A percentile compares a stretch with the other conserved stretches of the same genome.
Evolutionary conservation across 2,329 filamentous ascomycete genomes (phyloP).

Genomic region (Clonostachys solani): DNA sequence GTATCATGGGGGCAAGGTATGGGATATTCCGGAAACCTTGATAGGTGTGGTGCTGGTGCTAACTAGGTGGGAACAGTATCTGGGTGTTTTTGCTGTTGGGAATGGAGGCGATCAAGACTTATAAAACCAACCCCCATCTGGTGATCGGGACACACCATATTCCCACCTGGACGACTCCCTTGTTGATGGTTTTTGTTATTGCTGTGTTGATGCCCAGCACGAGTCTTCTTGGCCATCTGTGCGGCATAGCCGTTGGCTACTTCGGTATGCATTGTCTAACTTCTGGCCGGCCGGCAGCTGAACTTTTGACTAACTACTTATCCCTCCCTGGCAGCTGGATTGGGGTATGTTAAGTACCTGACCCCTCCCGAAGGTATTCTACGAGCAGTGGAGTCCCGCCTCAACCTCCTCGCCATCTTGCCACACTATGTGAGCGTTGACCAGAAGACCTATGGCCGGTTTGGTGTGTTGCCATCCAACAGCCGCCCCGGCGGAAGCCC

Average conservation of each 20-base stretch:
- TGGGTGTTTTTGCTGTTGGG: slow-evolving; percentile 90
- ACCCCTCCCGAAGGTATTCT: slow-evolving; percentile 86
- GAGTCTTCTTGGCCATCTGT: slow-evolving; percentile 82
- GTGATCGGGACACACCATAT: slow-evolving; percentile 61
- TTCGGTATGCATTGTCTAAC: slow-evolving; percentile 55
- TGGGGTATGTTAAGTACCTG: slow-evolving; percentile 85
- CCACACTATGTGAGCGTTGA: slow-evolving; percentile 94
- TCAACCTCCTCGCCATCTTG: slow-evolving; percentile 78
- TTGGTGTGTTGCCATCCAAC: slow-evolving; percentile 74
- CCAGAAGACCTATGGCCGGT: slow-evolving; percentile 91
- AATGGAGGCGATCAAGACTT: slow-evolving; percentile 82
- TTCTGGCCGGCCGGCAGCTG: not conserved
- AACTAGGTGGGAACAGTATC: slow-evolving; percentile 49
- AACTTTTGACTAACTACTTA: slow-evolving; percentile 3
- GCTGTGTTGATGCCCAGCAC: slow-evolving; percentile 75
- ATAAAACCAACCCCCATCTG: slow-evolving; percentile 75
- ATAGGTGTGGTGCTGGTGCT: not conserved
- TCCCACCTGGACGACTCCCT: slow-evolving; percentile 86
- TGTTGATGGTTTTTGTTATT: slow-evolving; percentile 71
- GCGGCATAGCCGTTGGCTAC: slow-evolving; percentile 81
- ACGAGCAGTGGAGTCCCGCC: slow-evolving; percentile 81
- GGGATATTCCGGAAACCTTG: not conserved
- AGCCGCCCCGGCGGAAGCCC: slow-evolving; percentile 32
- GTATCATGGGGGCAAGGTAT: slow-evolving; percentile 80
- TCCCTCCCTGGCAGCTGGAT: slow-evolving; percentile 52